These are phyloP conservation scores for Butyriboletus loyo DNA, from an alignment of 768 basidiomycete genomes.

Conservation along the genomic window DNA sequence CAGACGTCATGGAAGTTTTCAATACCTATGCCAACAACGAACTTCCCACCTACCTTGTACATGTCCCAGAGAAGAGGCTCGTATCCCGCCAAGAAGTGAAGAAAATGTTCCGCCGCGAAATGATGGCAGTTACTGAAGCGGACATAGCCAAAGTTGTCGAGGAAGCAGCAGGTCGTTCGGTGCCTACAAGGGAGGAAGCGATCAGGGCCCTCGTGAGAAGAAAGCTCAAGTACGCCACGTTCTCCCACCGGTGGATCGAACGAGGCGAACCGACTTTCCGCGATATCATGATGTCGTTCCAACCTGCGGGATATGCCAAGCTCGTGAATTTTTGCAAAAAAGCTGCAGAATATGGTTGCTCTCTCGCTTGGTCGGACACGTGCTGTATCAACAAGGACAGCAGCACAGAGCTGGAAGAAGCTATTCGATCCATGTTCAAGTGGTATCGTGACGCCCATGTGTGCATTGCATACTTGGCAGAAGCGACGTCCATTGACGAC, in stretches of 20 bases:
- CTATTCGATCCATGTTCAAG: slow-evolving; percentile 34
- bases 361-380: slow-evolving; percentile 35
- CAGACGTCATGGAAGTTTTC: slow-evolving; percentile 25
- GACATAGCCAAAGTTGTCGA: slow-evolving; percentile 18
- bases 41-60: slow-evolving; percentile 27
- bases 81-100: slow-evolving; percentile 32
- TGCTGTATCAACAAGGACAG: slow-evolving; percentile 35
- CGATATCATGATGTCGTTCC: slow-evolving; percentile 30
- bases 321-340: slow-evolving; percentile 25
- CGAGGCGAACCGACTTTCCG: slow-evolving; percentile 29
- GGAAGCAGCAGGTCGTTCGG: slow-evolving; percentile 20
- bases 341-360: slow-evolving; percentile 27
- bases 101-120: slow-evolving; percentile 27
- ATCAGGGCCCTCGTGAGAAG: slow-evolving; percentile 19
- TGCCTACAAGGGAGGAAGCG: slow-evolving; percentile 28
- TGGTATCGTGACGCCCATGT: slow-evolving; percentile 29
- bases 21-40: slow-evolving; percentile 28
- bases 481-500: slow-evolving; percentile 29
- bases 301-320: slow-evolving; percentile 26
- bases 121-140: slow-evolving; percentile 24
- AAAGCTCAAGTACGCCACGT: slow-evolving; percentile 28
- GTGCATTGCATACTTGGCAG: slow-evolving; percentile 32
- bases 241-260: slow-evolving; percentile 32
- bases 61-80: slow-evolving; percentile 25
- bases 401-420: slow-evolving; percentile 34